These are phyloP conservation scores for Sedum album DNA, from an alignment of 164 flowering plant genomes.

Conservation along the genomic window DNA sequence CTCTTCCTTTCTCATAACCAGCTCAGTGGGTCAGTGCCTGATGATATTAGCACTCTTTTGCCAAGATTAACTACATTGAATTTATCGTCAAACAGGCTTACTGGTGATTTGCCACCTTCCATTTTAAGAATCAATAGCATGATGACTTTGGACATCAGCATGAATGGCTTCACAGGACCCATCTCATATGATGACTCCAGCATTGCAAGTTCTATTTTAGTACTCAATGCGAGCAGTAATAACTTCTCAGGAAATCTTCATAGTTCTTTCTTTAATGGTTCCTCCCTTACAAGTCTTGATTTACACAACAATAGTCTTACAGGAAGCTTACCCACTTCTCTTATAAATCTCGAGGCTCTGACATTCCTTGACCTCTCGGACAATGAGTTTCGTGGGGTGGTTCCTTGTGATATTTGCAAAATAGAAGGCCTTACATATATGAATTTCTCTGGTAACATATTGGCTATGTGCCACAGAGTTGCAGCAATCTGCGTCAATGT, in stretches of 20 bases:
- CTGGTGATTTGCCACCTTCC: conserved; percentile 37
- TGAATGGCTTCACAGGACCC: conserved; percentile 36
- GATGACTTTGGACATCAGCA: conserved; percentile 38
- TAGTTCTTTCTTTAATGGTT: too few species aligned
- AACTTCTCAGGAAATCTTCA: too few species aligned
- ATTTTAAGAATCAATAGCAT: conserved; percentile 32
- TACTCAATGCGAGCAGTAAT: too few species aligned
- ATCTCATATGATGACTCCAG: too few species aligned
- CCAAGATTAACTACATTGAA: too few species aligned
- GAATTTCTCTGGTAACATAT: conserved; percentile 37
- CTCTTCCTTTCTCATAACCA: conserved; percentile 44
- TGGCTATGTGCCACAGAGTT: too few species aligned
- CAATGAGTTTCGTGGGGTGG: too few species aligned
- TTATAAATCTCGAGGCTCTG: too few species aligned
- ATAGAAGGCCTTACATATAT: conserved; percentile 32
- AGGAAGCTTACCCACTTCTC: conserved; percentile 36
- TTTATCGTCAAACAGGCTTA: conserved; percentile 37
- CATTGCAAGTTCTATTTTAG: too few species aligned
- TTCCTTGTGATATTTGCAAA: conserved; percentile 40
- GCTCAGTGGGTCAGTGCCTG: conserved; percentile 37
- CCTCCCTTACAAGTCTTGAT: too few species aligned
- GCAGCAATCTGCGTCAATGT: conserved; percentile 21
- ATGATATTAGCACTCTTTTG: conserved; percentile 22
- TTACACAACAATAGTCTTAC: too few species aligned
- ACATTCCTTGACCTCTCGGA: too few species aligned